Evolutionary conservation across 768 basidiomycete genomes (phyloP).

Genomic region (Lactifluus hygrophoroides): DNA sequence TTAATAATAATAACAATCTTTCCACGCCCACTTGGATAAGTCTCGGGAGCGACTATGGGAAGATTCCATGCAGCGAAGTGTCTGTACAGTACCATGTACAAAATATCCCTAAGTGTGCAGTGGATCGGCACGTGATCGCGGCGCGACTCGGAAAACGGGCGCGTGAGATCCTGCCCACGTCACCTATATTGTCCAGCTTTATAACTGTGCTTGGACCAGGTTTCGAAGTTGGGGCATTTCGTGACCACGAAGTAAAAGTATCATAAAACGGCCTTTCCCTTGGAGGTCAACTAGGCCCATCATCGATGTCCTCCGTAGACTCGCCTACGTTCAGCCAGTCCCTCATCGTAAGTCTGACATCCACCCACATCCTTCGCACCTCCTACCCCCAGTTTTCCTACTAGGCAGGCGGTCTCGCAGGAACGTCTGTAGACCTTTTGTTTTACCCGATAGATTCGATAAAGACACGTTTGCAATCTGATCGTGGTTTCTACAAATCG

Average conservation of each 20-base stretch:
- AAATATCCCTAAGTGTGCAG: too few relatives aligned
- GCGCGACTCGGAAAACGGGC: not conserved
- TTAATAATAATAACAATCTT: slow-evolving; percentile 7
- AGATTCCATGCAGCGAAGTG: too few relatives aligned
- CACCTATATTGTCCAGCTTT: not conserved
- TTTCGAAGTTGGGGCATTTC: not conserved
- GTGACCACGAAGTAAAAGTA: not conserved
- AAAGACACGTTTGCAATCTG: slow-evolving; percentile 89
- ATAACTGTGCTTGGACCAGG: not conserved
- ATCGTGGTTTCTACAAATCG: slow-evolving; percentile 73
- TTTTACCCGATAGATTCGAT: slow-evolving; percentile 97
- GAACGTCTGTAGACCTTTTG: slow-evolving; percentile 86
- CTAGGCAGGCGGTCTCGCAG: slow-evolving; percentile 85
- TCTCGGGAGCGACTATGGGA: not conserved
- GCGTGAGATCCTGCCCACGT: not conserved
- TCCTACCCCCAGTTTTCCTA: not conserved
- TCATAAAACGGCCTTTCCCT: not conserved
- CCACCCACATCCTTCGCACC: not conserved
- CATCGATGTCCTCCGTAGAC: slow-evolving; percentile 10
- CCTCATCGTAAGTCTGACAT: slow-evolving; percentile 23
- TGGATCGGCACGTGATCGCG: slow-evolving; percentile 12
- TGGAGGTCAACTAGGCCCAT: not conserved
- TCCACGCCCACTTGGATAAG: not conserved
- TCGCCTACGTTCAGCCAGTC: slow-evolving; percentile 28
- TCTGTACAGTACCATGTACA: too few relatives aligned